phyloP scores from a whole-genome alignment of 495 filamentous ascomycete genomes.

The Daldinia decipiens region DNA sequence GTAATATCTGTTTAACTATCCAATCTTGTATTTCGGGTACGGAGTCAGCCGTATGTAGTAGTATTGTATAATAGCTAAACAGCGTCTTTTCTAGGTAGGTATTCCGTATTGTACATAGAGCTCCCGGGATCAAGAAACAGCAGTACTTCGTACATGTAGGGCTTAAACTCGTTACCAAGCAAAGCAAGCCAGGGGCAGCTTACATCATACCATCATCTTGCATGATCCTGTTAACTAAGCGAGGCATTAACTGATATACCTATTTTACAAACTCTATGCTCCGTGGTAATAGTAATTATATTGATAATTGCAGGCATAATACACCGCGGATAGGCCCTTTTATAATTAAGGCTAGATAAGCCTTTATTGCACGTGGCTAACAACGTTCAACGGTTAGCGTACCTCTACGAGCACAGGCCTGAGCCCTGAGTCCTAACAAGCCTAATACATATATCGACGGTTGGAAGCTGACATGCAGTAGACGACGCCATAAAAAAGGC shows the following conservation, averaged over 20 bases:
- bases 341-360: conserved; percentile 7
- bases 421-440: not conserved
- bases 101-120: not conserved
- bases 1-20: too few species aligned
- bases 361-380: conserved; percentile 22
- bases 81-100: not conserved
- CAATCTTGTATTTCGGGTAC: too few species aligned
- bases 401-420: conserved; percentile 7
- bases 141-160: not conserved
- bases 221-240: conserved; percentile 21
- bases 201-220: conserved; percentile 26
- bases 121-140: not conserved
- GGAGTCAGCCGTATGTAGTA: too few species aligned
- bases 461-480: not conserved
- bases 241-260: too few species aligned
- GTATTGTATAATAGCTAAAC: not conserved
- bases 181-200: conserved; percentile 10
- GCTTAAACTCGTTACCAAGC: conserved; percentile 1
- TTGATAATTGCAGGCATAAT: not conserved
- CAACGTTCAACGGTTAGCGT: conserved; percentile 21
- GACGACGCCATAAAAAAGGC: conserved; percentile 26
- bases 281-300: not conserved
- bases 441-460: not conserved
- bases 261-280: too few species aligned
- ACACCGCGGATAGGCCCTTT: not conserved